These are phyloP conservation scores for Sphaerostilbella broomeana DNA, from an alignment of 2,329 filamentous ascomycete genomes.

Conservation along the genomic window DNA sequence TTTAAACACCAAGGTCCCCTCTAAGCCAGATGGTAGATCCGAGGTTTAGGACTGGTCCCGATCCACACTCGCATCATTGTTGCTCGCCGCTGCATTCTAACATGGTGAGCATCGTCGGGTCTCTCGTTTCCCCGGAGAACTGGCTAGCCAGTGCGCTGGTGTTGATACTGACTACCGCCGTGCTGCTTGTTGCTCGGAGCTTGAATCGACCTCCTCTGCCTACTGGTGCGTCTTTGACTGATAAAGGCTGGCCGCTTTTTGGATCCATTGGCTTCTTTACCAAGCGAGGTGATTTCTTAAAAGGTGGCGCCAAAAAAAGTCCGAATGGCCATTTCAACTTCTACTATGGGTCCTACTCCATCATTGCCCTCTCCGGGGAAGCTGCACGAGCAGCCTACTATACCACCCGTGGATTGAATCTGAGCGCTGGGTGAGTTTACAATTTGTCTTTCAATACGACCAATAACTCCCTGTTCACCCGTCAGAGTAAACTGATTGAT, in stretches of 20 bases:
- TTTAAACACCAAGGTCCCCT: no score
- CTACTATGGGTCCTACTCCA: slow-evolving; percentile 37
- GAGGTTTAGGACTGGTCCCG: no score
- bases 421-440: slow-evolving; percentile 39
- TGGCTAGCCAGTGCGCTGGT: slow-evolving; percentile 12
- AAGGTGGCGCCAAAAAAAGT: slow-evolving; percentile 24
- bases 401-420: slow-evolving; percentile 37
- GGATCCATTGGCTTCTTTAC: slow-evolving; percentile 42
- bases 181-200: slow-evolving; percentile 6
- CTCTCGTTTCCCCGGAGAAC: slow-evolving; percentile 8
- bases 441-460: no score
- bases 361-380: slow-evolving; percentile 39
- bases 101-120: slow-evolving; percentile 5
- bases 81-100: background rate
- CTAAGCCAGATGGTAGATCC: no score
- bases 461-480: background rate
- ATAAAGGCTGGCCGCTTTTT: slow-evolving; percentile 33
- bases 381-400: slow-evolving; percentile 38
- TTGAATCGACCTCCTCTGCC: slow-evolving; percentile 18
- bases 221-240: slow-evolving; percentile 19
- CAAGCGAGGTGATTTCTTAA: slow-evolving; percentile 37
- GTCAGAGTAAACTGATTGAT: background rate
- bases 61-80: no score
- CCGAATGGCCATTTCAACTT: slow-evolving; percentile 42
- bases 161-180: slow-evolving; percentile 5